Evolutionary conservation across 75 land plant genomes (phyloP).

Genomic region (Cunninghamia lanceolata): DNA sequence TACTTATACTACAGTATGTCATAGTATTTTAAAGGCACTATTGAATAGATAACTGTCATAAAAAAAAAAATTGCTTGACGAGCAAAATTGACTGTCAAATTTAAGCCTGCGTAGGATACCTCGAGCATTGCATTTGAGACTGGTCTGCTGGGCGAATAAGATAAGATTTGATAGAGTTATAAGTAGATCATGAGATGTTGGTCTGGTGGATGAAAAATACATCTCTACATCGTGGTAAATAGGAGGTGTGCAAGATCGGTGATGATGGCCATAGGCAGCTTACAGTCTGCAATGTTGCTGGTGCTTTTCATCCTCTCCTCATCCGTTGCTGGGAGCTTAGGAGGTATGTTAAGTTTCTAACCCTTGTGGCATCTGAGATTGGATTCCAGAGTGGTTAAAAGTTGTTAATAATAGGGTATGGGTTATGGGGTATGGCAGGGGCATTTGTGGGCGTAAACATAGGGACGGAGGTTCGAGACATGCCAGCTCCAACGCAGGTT

Average conservation of each 20-base stretch:
- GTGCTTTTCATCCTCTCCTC: not conserved
- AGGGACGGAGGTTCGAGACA: slow-evolving; percentile 41
- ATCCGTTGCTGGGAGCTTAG: not conserved
- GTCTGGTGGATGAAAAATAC: no score
- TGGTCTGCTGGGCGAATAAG: no score
- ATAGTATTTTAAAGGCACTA: no score
- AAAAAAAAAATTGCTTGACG: no score
- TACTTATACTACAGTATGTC: no score
- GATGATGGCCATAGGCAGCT: not conserved
- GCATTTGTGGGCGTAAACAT: slow-evolving; percentile 46
- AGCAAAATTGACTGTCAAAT: no score
- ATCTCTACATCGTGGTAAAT: no score
- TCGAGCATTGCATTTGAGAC: no score
- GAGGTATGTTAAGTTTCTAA: not conserved
- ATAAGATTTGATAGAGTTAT: no score
- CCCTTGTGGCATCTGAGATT: not conserved
- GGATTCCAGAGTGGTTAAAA: not conserved
- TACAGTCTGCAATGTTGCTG: not conserved
- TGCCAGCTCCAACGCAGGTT: slow-evolving; percentile 59
- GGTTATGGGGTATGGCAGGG: slow-evolving; percentile 7
- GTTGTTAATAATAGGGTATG: not conserved
- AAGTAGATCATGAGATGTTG: no score
- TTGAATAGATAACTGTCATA: no score
- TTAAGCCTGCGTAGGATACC: no score
- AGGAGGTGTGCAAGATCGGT: not conserved